Conservation (phyloP, 805 yeast genomes). For the Cyberlindnera euphorbiae region DNA sequence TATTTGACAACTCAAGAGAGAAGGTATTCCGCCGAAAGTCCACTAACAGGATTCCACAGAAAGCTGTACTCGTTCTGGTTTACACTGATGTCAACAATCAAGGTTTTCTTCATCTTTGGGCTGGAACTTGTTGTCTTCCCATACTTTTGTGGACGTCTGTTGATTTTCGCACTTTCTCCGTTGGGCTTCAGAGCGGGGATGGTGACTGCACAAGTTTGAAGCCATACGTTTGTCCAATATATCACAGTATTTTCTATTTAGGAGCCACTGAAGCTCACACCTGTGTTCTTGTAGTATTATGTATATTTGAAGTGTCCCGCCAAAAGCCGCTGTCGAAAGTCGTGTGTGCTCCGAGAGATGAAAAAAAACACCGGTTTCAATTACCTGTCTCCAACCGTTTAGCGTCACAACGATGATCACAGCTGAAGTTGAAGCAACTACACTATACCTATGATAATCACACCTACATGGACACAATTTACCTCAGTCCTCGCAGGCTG, state of each 20-base stretch:
- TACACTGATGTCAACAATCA: slow-evolving; percentile 56
- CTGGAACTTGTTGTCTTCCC: slow-evolving; percentile 87
- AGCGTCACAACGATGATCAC: neutral
- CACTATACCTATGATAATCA: slow-evolving; percentile 2
- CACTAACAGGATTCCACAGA: slow-evolving; percentile 48
- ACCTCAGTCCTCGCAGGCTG: slow-evolving; percentile 32
- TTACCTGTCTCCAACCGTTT: too few species aligned
- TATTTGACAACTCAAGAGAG: too few species aligned
- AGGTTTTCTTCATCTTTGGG: slow-evolving; percentile 69
- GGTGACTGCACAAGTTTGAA: too few species aligned
- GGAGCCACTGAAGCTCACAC: too few species aligned
- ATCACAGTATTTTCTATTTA: too few species aligned
- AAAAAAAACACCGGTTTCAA: too few species aligned
- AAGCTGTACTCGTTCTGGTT: slow-evolving; percentile 46
- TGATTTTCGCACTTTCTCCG: slow-evolving; percentile 52
- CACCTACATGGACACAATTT: neutral
- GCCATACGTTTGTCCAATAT: too few species aligned
- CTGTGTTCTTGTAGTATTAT: too few species aligned
- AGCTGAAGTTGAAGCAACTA: neutral
- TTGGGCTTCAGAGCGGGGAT: neutral
- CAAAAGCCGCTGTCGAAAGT: too few species aligned
- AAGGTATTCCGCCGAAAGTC: too few species aligned
- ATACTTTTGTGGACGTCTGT: slow-evolving; percentile 71
- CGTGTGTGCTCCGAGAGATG: too few species aligned
- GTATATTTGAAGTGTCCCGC: too few species aligned